Percentiles rank a stretch among this genome's conserved stretches.
phyloP scores from a whole-genome alignment of 1,284 basidiomycete genomes.

The Microbotryum lychnidis-dioicae region DNA sequence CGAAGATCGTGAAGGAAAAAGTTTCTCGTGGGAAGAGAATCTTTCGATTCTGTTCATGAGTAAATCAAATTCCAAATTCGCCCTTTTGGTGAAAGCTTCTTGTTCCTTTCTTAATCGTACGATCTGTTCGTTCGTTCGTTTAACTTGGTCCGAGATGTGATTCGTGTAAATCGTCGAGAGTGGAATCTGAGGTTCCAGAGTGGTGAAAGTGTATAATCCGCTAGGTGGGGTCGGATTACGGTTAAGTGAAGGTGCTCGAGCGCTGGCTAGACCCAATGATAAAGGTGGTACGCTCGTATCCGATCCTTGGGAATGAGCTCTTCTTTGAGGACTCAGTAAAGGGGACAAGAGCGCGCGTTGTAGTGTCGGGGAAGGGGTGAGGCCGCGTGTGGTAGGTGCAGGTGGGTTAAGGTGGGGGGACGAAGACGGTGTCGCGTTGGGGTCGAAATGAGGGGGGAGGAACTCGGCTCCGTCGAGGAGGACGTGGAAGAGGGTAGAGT shows the following conservation, averaged over 20 bases:
- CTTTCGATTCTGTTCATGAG: constrained; percentile 9
- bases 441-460: constrained; percentile 16
- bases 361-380: constrained; percentile 22
- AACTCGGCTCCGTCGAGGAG: constrained; percentile 20
- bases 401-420: background rate
- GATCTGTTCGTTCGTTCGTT: constrained; percentile 23
- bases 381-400: background rate
- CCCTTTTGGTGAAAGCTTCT: constrained; percentile 14
- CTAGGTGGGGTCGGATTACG: background rate
- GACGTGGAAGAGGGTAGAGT: constrained; percentile 21
- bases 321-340: constrained; percentile 18
- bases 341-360: constrained; percentile 19
- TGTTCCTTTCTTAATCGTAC: constrained; percentile 15
- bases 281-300: constrained; percentile 18
- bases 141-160: constrained; percentile 4
- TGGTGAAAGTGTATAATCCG: background rate
- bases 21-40: background rate
- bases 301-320: constrained; percentile 9
- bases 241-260: constrained; percentile 9
- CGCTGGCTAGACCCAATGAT: constrained; percentile 12
- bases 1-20: too few species aligned
- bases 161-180: background rate
- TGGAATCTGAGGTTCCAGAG: background rate
- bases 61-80: constrained; percentile 17
- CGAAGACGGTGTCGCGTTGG: background rate